Percentiles rank a stretch among this genome's conserved stretches.
These are phyloP conservation scores for Rhodotorula paludigena DNA, from an alignment of 768 basidiomycete genomes.

Conservation along the genomic window DNA sequence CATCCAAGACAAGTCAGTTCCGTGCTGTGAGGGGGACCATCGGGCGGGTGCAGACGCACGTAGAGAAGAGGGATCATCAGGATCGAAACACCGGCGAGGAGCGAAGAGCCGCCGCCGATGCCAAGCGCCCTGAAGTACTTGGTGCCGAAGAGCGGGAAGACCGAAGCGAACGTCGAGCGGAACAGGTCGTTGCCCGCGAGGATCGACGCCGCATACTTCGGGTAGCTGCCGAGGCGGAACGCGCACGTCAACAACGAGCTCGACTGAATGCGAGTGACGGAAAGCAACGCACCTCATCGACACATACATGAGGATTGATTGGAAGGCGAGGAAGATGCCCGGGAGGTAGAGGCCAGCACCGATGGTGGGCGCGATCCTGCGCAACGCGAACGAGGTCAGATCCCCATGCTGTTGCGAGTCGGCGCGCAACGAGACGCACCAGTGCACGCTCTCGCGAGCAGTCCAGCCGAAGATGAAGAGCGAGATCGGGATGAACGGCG, in stretches of 20 bases:
- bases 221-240: conserved; percentile 34
- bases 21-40: background rate
- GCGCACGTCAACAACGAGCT: background rate
- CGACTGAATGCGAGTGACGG: background rate
- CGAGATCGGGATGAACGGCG: conserved; percentile 35
- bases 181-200: conserved; percentile 48
- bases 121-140: conserved; percentile 45
- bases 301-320: conserved; percentile 18
- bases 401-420: too few species aligned
- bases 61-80: conserved; percentile 46
- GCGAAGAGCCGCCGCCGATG: conserved; percentile 44
- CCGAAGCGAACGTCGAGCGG: conserved; percentile 43
- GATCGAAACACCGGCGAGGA: conserved; percentile 45
- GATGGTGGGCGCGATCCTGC: conserved; percentile 24
- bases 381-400: too few species aligned
- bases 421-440: conserved; percentile 32
- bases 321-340: conserved; percentile 23
- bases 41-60: conserved; percentile 28
- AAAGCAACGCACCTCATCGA: background rate
- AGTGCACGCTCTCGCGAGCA: conserved; percentile 36
- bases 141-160: conserved; percentile 42
- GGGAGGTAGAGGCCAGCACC: conserved; percentile 30
- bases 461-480: conserved; percentile 46
- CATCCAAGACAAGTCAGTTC: background rate
- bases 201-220: conserved; percentile 45